Evolutionary conservation across 1,139 yeast species (phyloP).

Genomic region (Hyphopichia pseudoburtonii): DNA sequence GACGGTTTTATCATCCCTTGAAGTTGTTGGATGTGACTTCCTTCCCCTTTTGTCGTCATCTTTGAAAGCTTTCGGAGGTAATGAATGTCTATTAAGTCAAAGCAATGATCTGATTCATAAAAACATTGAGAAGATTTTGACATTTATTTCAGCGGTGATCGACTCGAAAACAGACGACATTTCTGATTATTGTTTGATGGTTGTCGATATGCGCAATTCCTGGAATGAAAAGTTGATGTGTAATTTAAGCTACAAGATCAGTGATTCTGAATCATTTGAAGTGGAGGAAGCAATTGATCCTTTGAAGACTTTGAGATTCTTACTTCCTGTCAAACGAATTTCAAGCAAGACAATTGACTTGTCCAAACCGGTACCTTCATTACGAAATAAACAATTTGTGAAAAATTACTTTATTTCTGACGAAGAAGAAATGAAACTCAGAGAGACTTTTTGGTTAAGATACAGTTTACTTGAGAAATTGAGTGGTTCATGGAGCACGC

Average conservation of each 20-base stretch:
- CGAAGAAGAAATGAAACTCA: constrained; percentile 51
- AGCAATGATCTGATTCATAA: constrained; percentile 17
- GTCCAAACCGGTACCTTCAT: constrained; percentile 65
- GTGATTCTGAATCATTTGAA: constrained; percentile 14
- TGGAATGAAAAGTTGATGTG: constrained; percentile 53
- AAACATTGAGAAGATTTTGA: constrained; percentile 19
- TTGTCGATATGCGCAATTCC: constrained; percentile 69
- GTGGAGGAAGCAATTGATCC: constrained; percentile 39
- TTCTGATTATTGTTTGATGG: constrained; percentile 58
- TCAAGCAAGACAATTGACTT: constrained; percentile 44
- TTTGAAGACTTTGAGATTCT: constrained; percentile 56
- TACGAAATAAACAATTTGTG: constrained; percentile 71
- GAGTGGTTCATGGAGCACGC: constrained; percentile 62
- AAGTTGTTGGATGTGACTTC: constrained; percentile 71
- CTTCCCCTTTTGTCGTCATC: constrained; percentile 45
- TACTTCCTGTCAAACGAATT: constrained; percentile 68
- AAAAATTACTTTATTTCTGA: constrained; percentile 58
- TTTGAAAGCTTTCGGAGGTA: constrained; percentile 17
- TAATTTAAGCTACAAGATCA: constrained; percentile 17
- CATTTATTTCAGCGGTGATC: constrained; percentile 18
- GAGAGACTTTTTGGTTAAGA: constrained; percentile 79
- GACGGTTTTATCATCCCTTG: constrained; percentile 70
- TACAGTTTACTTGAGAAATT: constrained; percentile 59
- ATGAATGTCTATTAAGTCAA: constrained; percentile 7
- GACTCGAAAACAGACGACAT: constrained; percentile 22